phyloP scores from a whole-genome alignment of 352 stramenopile species.

The Pythium rhizo-oryzae region DNA sequence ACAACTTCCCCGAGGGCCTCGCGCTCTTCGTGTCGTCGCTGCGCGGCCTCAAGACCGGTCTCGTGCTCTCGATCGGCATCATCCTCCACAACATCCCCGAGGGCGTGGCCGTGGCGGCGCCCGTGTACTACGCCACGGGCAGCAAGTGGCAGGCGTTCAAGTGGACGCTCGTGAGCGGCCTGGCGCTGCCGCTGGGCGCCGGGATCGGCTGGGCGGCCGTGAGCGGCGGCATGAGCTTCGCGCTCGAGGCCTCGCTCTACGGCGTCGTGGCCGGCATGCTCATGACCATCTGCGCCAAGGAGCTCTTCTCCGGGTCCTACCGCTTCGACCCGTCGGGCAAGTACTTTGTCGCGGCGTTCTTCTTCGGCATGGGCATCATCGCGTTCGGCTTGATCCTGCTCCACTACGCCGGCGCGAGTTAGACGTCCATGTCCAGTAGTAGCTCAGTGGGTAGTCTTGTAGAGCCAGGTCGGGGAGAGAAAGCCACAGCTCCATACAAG shows the following conservation, averaged over 20 bases:
- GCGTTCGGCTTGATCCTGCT: slow-evolving; percentile 85
- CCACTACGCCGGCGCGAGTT: slow-evolving; percentile 40
- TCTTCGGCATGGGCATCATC: slow-evolving; percentile 85
- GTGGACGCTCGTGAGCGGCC: slow-evolving; percentile 88
- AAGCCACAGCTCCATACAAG: too few relatives aligned
- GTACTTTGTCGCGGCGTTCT: slow-evolving; percentile 76
- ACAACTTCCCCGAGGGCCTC: slow-evolving; percentile 97
- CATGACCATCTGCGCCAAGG: slow-evolving; percentile 91
- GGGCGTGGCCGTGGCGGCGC: slow-evolving; percentile 94
- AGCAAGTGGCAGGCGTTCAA: slow-evolving; percentile 92
- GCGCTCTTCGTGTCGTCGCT: slow-evolving; percentile 93
- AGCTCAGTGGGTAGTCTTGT: too few relatives aligned
- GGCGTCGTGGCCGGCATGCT: slow-evolving; percentile 33
- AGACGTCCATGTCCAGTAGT: too few relatives aligned
- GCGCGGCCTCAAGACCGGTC: slow-evolving; percentile 84
- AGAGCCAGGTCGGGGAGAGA: too few relatives aligned
- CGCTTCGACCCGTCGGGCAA: slow-evolving; percentile 55
- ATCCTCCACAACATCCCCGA: slow-evolving; percentile 97
- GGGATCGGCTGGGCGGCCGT: slow-evolving; percentile 77
- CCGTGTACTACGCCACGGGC: slow-evolving; percentile 97
- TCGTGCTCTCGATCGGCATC: slow-evolving; percentile 92
- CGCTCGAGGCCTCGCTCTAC: slow-evolving; percentile 93
- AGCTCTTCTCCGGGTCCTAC: slow-evolving; percentile 58
- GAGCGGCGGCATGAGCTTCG: slow-evolving; percentile 58
- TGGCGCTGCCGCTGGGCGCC: slow-evolving; percentile 91